phyloP scores from a whole-genome alignment of 345 rosid genomes.

The Gossypium thurberi region DNA sequence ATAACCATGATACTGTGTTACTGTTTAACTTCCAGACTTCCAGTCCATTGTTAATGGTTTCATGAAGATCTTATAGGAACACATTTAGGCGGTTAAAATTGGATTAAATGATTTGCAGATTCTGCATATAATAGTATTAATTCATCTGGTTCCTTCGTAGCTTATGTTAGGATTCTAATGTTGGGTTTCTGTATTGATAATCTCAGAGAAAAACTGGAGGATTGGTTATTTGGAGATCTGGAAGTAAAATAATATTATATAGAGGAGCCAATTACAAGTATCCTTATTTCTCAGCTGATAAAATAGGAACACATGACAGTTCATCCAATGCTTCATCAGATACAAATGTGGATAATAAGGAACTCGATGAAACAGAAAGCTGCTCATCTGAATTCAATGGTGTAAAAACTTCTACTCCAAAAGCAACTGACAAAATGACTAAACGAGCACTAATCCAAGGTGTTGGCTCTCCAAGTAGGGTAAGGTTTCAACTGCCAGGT shows the following conservation, averaged over 20 bases:
- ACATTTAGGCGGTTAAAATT: too few species aligned
- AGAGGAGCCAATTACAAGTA: conserved; percentile 74
- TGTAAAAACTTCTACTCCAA: conserved; percentile 22
- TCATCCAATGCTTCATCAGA: conserved; percentile 25
- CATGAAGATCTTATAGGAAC: too few species aligned
- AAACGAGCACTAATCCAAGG: conserved; percentile 42
- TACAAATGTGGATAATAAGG: conserved; percentile 18
- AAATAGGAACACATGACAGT: conserved; percentile 15
- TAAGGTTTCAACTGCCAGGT: conserved; percentile 76
- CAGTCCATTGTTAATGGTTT: too few species aligned
- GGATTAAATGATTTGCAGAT: too few species aligned
- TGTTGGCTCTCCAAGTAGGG: conserved; percentile 66
- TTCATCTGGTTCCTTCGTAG: neutral
- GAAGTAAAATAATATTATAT: conserved; percentile 72
- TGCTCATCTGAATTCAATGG: conserved; percentile 15
- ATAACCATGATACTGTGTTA: too few species aligned
- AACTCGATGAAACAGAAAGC: conserved; percentile 22
- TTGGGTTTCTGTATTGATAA: conserved; percentile 12
- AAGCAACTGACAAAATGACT: conserved; percentile 19
- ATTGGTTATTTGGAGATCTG: conserved; percentile 90
- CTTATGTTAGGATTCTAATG: conserved; percentile 1
- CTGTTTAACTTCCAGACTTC: too few species aligned
- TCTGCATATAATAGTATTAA: too few species aligned
- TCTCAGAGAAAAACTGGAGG: conserved; percentile 93
- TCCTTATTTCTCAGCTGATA: conserved; percentile 65